Base-by-base conservation (phyloP, 768 basidiomycete species). In the Mycena sanguinolenta region DNA sequence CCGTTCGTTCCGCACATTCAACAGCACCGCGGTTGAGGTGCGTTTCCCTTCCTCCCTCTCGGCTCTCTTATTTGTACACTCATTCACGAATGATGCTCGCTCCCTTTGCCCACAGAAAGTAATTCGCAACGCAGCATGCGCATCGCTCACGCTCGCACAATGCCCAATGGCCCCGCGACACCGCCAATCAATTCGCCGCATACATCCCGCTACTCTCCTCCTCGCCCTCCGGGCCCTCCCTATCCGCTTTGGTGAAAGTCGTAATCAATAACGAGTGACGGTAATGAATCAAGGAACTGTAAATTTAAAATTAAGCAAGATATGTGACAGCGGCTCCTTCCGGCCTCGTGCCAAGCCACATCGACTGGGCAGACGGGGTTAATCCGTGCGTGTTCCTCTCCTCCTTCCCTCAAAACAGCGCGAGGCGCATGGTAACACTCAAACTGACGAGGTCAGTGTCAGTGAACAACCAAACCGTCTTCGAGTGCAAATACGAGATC, bases 401-500 rank as follows among this genome's bases (percentile, higher is more conserved):
- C n/a, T n/a, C n/a, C n/a, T n/a, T n/a, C n/a, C n/a, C n/a, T n/a
- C n/a, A n/a, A n/a, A n/a, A n/a, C n/a, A n/a, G n/a, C n/a, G n/a
- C n/a, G n/a, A n/a, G n/a, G n/a, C n/a, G n/a, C n/a, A n/a, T n/a
- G n/a, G n/a, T n/a, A n/a, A n/a, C n/a, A n/a, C n/a, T n/a, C n/a
- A n/a, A n/a, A n/a, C n/a, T n/a, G n/a, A n/a, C n/a, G n/a, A n/a
- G n/a, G n/a, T n/a, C n/a, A n/a, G n/a, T n/a, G n/a, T n/a, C n/a
- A n/a, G 87, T 94, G 27, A 79, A 93, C 73, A 89, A 91, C 65
- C 82, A 85, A 62, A 91, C 88, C 0, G 93, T 95, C 0, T 95
- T 92, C 71, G 93, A 94, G 77, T 95, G 93, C 89, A 95, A 95
- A 91, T 95, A 93, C 74, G 93, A 95, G 77, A 83, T 95, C 58